Conservation (phyloP, 2,329 filamentous ascomycete species). For the Scortechinia acanthostroma region DNA sequence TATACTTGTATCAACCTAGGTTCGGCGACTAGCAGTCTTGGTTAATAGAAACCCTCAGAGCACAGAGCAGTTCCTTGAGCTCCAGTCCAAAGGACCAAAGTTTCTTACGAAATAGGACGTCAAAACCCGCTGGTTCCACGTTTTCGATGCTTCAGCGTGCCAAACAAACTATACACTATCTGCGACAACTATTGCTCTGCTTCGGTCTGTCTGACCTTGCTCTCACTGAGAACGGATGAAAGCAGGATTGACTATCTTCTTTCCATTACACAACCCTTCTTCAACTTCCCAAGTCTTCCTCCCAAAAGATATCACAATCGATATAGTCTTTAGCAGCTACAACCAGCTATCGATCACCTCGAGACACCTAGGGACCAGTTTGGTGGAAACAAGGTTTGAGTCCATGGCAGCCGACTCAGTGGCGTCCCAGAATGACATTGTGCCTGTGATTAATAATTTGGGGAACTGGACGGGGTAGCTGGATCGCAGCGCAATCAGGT, state of each 20-base stretch:
- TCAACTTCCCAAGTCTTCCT: conserved; percentile 6
- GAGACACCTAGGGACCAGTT: conserved; percentile 6
- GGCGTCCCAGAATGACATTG: too few species aligned
- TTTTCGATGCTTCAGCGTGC: conserved; percentile 8
- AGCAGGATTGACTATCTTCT: conserved; percentile 9
- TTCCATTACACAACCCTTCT: conserved; percentile 11
- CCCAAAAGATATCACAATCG: conserved; percentile 8
- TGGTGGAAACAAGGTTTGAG: conserved; percentile 6
- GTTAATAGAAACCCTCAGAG: conserved; percentile 8
- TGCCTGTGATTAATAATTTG: too few species aligned
- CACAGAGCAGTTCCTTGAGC: conserved; percentile 6
- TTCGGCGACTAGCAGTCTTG: conserved; percentile 7
- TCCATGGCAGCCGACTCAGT: too few species aligned
- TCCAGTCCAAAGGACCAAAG: conserved; percentile 6
- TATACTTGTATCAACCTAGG: conserved; percentile 5
- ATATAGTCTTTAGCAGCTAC: conserved; percentile 10
- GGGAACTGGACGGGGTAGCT: too few species aligned
- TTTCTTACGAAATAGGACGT: conserved; percentile 9
- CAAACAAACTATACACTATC: conserved; percentile 5
- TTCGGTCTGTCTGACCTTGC: conserved; percentile 3
- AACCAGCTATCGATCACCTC: conserved; percentile 9
- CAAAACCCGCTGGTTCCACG: conserved; percentile 8
- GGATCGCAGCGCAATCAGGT: too few species aligned
- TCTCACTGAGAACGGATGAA: conserved; percentile 6
- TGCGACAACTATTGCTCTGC: neutral